Evolutionary conservation across 164 flowering plant genomes (phyloP).

Genomic region (Stephania japonica): DNA sequence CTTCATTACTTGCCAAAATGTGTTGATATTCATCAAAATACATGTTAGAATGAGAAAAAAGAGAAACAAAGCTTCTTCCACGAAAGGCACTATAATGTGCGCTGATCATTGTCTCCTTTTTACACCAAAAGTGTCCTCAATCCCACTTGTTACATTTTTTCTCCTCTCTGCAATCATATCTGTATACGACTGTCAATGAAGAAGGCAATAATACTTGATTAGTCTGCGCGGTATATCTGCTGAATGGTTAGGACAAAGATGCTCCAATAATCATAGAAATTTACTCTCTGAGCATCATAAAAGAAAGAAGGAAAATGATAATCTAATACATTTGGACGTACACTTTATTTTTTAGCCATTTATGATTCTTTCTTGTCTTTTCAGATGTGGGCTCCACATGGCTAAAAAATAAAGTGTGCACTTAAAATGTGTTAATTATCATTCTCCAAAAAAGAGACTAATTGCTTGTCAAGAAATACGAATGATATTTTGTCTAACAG

Average conservation of each 20-base stretch:
- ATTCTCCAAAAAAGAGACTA: too few relatives aligned
- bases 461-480: not conserved
- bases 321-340: too few relatives aligned
- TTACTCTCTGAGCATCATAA: not conserved
- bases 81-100: not conserved
- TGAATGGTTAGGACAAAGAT: not conserved
- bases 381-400: too few relatives aligned
- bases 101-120: constrained; percentile 25
- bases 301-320: too few relatives aligned
- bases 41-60: constrained; percentile 4
- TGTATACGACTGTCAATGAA: constrained; percentile 47
- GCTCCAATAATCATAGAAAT: not conserved
- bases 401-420: too few relatives aligned
- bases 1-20: not conserved
- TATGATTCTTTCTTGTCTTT: too few relatives aligned
- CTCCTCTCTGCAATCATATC: constrained; percentile 73
- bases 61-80: not conserved
- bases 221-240: not conserved
- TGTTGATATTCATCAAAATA: not conserved
- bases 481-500: not conserved
- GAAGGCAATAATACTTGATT: not conserved
- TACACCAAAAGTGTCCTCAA: constrained; percentile 72
- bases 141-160: constrained; percentile 47
- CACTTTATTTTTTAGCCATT: too few relatives aligned
- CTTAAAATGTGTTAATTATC: too few relatives aligned